Percentiles rank a stretch among this genome's conserved stretches.
Evolutionary conservation across 208 protist species (phyloP).

Genomic region (Trypanosoma avium): DNA sequence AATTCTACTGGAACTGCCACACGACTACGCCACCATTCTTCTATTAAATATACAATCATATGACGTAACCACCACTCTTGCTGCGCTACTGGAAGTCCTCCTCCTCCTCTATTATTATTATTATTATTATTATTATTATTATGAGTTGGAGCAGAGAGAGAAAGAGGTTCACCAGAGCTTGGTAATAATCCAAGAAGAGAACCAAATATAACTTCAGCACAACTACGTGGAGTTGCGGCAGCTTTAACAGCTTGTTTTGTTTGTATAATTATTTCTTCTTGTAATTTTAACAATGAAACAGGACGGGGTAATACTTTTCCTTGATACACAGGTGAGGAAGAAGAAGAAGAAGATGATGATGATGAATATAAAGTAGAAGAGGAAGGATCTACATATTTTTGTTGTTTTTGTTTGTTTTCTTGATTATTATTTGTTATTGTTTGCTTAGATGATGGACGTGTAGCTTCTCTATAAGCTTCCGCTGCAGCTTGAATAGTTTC

Average conservation of each 20-base stretch:
- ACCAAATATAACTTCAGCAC: constrained; percentile 10
- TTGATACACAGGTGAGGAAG: not conserved
- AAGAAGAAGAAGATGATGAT: too few relatives aligned
- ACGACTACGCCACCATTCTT: constrained; percentile 25
- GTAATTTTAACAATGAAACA: constrained; percentile 3
- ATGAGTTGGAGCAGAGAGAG: constrained; percentile 1
- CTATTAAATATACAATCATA: constrained; percentile 19
- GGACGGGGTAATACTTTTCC: constrained; percentile 3
- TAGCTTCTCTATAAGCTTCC: constrained; percentile 15
- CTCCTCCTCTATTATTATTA: not conserved
- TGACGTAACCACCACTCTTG: constrained; percentile 22
- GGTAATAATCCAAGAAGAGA: constrained; percentile 21
- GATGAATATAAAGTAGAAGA: too few relatives aligned
- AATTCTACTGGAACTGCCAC: constrained; percentile 3
- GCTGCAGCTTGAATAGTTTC: constrained; percentile 28
- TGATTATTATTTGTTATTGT: not conserved
- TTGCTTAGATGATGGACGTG: not conserved
- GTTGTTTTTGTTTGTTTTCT: not conserved
- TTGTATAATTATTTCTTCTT: not conserved
- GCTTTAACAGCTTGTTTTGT: not conserved
- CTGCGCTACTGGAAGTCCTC: constrained; percentile 5
- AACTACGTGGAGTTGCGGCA: not conserved
- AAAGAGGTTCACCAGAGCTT: constrained; percentile 18
- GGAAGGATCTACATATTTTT: too few relatives aligned
- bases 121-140: not conserved